Evolutionary conservation across 2,329 filamentous ascomycete species (phyloP).

Genomic region (Curvularia sp.): DNA sequence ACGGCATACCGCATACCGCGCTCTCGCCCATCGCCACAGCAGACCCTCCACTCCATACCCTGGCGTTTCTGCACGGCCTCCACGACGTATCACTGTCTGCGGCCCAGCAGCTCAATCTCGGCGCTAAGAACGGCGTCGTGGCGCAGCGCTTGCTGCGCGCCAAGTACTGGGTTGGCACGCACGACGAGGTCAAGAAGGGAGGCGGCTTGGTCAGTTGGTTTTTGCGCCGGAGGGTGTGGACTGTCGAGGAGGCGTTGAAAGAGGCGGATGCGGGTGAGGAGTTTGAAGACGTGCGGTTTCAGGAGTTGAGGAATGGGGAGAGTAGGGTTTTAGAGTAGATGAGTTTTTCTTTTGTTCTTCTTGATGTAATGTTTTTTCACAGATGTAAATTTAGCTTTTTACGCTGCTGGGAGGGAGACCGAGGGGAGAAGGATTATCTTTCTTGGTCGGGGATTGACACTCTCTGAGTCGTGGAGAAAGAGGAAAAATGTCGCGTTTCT

Average conservation of each 20-base stretch:
- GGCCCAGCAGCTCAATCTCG: conserved; percentile 68
- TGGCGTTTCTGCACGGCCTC: conserved; percentile 70
- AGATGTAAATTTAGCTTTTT: too few relatives aligned
- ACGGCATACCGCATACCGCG: conserved; percentile 62
- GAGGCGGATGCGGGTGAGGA: conserved; percentile 57
- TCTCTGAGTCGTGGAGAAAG: too few relatives aligned
- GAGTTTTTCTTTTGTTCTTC: neutral
- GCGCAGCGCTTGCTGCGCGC: conserved; percentile 62
- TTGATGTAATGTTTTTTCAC: neutral
- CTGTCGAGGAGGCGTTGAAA: conserved; percentile 57
- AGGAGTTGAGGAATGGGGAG: conserved; percentile 65
- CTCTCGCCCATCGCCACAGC: conserved; percentile 56
- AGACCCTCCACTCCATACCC: conserved; percentile 57
- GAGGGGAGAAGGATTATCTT: too few relatives aligned
- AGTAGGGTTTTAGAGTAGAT: conserved; percentile 59
- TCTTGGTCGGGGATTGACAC: too few relatives aligned
- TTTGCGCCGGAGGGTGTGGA: conserved; percentile 54
- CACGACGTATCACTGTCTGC: conserved; percentile 64
- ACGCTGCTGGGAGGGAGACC: too few relatives aligned
- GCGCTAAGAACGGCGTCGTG: conserved; percentile 66
- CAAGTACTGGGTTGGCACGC: conserved; percentile 70
- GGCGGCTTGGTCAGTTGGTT: conserved; percentile 63
- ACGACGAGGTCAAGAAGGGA: conserved; percentile 69
- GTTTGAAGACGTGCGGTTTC: conserved; percentile 39
- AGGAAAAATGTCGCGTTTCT: too few relatives aligned